These are phyloP conservation scores for Westerdykella aurantiaca DNA, from an alignment of 2,329 filamentous ascomycete genomes.

Conservation along the genomic window DNA sequence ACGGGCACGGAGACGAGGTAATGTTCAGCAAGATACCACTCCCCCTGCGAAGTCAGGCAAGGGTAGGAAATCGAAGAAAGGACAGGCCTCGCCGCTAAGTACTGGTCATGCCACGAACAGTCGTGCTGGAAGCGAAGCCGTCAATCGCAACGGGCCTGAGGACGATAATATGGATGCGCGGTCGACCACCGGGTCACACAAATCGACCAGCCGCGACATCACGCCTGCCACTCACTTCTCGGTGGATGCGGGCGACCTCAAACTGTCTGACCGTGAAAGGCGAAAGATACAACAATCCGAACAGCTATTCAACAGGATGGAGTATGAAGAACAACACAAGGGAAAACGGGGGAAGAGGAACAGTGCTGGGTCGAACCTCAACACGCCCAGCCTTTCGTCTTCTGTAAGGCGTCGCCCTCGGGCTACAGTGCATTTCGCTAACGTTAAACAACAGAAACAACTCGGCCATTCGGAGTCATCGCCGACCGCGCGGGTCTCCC, in stretches of 20 bases:
- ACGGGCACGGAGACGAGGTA: slow-evolving; percentile 29
- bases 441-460: slow-evolving; percentile 29
- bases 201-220: slow-evolving; percentile 55
- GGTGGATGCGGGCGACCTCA: slow-evolving; percentile 43
- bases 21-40: slow-evolving; percentile 18
- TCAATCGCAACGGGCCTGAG: slow-evolving; percentile 46
- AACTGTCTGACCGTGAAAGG: slow-evolving; percentile 57
- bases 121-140: slow-evolving; percentile 55
- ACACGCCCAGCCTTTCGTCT: slow-evolving; percentile 44
- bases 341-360: slow-evolving; percentile 52
- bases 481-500: slow-evolving; percentile 28
- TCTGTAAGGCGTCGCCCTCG: slow-evolving; percentile 32
- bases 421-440: slow-evolving; percentile 14
- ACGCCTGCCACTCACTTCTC: slow-evolving; percentile 53
- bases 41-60: slow-evolving; percentile 38
- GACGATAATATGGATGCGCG: slow-evolving; percentile 53
- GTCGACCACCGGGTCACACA: slow-evolving; percentile 53
- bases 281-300: slow-evolving; percentile 59
- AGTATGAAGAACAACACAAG: slow-evolving; percentile 51
- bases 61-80: slow-evolving; percentile 45
- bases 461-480: slow-evolving; percentile 33
- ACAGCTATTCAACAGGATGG: slow-evolving; percentile 56
- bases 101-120: slow-evolving; percentile 51
- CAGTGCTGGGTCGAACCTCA: slow-evolving; percentile 50
- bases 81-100: slow-evolving; percentile 50